Conservation (phyloP, 192 early-diverging fungal genomes). For the Diversispora eburnea region DNA sequence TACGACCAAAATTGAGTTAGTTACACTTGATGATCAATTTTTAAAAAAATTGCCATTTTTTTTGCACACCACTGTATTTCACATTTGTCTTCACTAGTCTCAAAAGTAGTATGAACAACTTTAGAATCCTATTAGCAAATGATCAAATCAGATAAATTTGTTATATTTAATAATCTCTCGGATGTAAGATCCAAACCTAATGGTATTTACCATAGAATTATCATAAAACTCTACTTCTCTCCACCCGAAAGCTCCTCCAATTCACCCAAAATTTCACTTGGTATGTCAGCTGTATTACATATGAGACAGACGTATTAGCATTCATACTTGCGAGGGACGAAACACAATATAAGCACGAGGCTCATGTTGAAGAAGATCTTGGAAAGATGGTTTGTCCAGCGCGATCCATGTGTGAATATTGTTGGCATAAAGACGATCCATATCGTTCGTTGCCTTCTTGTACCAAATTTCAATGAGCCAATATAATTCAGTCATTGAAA, state of each 20-base stretch:
- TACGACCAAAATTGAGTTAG: too few relatives aligned
- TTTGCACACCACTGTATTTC: too few relatives aligned
- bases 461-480: background rate
- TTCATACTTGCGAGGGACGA: background rate
- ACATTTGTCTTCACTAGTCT: too few relatives aligned
- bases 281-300: background rate
- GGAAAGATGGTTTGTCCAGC: background rate
- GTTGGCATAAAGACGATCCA: background rate
- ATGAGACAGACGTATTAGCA: background rate
- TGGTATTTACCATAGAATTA: too few relatives aligned
- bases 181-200: too few relatives aligned
- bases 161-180: too few relatives aligned
- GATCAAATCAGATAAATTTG: too few relatives aligned
- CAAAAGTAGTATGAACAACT: too few relatives aligned
- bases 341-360: background rate
- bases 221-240: background rate
- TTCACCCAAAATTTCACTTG: background rate
- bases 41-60: too few relatives aligned
- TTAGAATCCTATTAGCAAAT: too few relatives aligned
- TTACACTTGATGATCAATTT: too few relatives aligned
- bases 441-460: background rate
- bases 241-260: background rate
- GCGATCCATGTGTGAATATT: conserved; percentile 1
- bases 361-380: conserved; percentile 3
- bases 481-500: background rate